Evolutionary conservation across 768 basidiomycete genomes (phyloP).

Genomic region (Cyclocybe aegerita): DNA sequence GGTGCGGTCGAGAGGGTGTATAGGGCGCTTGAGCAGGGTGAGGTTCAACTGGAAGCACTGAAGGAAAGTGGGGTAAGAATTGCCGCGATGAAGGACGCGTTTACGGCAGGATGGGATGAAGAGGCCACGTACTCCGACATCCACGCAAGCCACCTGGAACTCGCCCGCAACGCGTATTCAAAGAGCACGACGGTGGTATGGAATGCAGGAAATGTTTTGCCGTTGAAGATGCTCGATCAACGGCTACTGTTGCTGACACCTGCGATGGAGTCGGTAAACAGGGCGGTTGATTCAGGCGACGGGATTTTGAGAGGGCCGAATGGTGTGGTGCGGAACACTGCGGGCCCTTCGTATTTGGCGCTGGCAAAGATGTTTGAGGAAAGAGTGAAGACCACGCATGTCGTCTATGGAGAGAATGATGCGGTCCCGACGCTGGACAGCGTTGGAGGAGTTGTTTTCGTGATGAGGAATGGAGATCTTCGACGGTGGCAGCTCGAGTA

Average conservation of each 20-base stretch:
- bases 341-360: constrained; percentile 52
- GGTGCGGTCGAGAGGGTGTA: constrained; percentile 54
- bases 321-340: constrained; percentile 54
- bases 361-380: constrained; percentile 40
- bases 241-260: constrained; percentile 54
- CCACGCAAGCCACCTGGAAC: constrained; percentile 34
- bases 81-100: constrained; percentile 46
- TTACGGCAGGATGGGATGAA: constrained; percentile 47
- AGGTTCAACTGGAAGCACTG: constrained; percentile 38
- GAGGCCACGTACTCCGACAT: constrained; percentile 30
- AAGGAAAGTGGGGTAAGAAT: constrained; percentile 45
- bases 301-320: constrained; percentile 38
- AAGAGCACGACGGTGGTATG: constrained; percentile 46
- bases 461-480: constrained; percentile 55
- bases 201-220: constrained; percentile 34
- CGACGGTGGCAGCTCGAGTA: constrained; percentile 43
- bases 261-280: constrained; percentile 53
- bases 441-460: constrained; percentile 44
- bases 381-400: constrained; percentile 37
- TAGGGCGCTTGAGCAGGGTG: constrained; percentile 45
- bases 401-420: constrained; percentile 38
- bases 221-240: constrained; percentile 27
- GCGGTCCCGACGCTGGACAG: constrained; percentile 10
- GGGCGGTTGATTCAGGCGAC: constrained; percentile 59
- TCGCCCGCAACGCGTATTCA: constrained; percentile 50